These are phyloP conservation scores for Jamesozyma gamospora DNA, from an alignment of 805 yeast species.

Conservation along the genomic window DNA sequence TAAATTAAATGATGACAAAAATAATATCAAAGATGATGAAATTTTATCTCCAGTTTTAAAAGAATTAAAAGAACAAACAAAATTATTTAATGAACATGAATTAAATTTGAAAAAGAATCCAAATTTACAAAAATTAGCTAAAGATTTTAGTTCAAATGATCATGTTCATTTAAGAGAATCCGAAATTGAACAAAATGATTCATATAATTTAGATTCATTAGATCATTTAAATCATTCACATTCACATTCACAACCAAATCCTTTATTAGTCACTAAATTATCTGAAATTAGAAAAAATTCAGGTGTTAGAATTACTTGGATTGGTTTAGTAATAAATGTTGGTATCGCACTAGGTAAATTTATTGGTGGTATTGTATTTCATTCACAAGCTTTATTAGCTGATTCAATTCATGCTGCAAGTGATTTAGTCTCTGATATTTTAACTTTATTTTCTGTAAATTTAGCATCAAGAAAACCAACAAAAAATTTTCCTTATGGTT, in stretches of 20 bases:
- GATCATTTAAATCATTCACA: slow-evolving; percentile 25
- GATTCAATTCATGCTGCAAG: slow-evolving; percentile 91
- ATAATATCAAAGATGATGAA: not conserved
- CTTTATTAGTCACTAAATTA: slow-evolving; percentile 31
- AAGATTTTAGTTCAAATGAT: slow-evolving; percentile 23
- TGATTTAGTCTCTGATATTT: slow-evolving; percentile 80
- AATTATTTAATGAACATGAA: slow-evolving; percentile 1
- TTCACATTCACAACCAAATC: slow-evolving; percentile 26
- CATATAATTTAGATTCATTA: slow-evolving; percentile 3
- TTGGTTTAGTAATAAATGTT: slow-evolving; percentile 76
- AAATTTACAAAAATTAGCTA: slow-evolving; percentile 8
- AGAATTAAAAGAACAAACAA: slow-evolving; percentile 1
- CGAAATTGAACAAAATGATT: slow-evolving; percentile 35
- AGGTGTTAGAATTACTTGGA: slow-evolving; percentile 87
- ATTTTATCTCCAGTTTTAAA: not conserved
- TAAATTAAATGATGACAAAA: not conserved
- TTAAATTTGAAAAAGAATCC: slow-evolving; percentile 12
- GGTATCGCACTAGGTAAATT: slow-evolving; percentile 83
- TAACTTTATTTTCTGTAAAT: slow-evolving; percentile 83
- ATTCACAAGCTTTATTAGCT: slow-evolving; percentile 88
- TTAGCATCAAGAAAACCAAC: slow-evolving; percentile 55
- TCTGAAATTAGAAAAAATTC: slow-evolving; percentile 52
- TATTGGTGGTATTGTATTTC: slow-evolving; percentile 82
- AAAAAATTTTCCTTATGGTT: slow-evolving; percentile 66
- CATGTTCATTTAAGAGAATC: slow-evolving; percentile 36